Conservation (phyloP, 2,329 filamentous ascomycete species). For the Madurella mycetomatis region DNA sequence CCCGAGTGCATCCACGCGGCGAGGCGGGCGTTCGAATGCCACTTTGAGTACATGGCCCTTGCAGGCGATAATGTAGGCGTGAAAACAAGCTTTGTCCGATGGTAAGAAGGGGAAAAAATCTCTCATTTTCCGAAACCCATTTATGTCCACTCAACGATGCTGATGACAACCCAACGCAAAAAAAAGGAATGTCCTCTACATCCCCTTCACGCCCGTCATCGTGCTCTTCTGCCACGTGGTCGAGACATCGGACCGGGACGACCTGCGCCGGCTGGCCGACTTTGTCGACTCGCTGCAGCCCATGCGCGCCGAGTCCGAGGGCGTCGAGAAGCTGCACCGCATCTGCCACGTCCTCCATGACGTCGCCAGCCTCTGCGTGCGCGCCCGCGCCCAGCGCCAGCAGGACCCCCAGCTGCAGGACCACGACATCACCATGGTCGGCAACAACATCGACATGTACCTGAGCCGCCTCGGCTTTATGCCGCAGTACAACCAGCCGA, state of each 20-base stretch:
- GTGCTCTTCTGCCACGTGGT: constrained; percentile 56
- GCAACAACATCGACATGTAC: constrained; percentile 61
- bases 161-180: not conserved
- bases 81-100: constrained; percentile 48
- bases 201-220: constrained; percentile 57
- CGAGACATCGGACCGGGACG: constrained; percentile 48
- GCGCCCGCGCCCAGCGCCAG: constrained; percentile 49
- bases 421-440: constrained; percentile 45
- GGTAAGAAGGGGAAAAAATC: constrained; percentile 38
- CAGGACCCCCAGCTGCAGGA: constrained; percentile 39
- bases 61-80: constrained; percentile 39
- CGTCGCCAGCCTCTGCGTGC: constrained; percentile 58
- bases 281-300: constrained; percentile 54
- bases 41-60: constrained; percentile 42
- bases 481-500: constrained; percentile 29
- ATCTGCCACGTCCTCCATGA: constrained; percentile 59
- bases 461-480: constrained; percentile 60
- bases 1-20: constrained; percentile 47
- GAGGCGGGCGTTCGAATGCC: constrained; percentile 43
- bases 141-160: not conserved
- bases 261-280: constrained; percentile 51
- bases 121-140: not conserved
- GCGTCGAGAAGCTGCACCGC: constrained; percentile 56
- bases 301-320: constrained; percentile 50
- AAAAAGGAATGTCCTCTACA: constrained; percentile 49